Evolutionary conservation across 1,284 basidiomycete species (phyloP).

Genomic region (Serendipita sp.): DNA sequence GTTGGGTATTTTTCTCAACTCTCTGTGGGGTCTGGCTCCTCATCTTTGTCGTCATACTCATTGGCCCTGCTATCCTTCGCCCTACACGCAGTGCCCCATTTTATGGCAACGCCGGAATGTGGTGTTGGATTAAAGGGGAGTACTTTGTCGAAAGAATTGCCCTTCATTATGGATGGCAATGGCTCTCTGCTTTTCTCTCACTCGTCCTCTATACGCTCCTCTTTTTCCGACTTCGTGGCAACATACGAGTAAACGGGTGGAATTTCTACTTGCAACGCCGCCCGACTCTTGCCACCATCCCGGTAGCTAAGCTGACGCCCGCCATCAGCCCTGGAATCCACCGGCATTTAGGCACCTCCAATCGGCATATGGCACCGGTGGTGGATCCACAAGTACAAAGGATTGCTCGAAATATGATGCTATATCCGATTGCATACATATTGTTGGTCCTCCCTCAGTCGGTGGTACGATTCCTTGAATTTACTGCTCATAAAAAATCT

Average conservation of each 20-base stretch:
- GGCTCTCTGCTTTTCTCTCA: slow-evolving; percentile 22
- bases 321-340: not conserved
- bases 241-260: slow-evolving; percentile 16
- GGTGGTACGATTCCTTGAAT: not conserved
- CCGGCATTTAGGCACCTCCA: not conserved
- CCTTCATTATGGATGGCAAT: slow-evolving; percentile 19
- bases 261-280: not conserved
- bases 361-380: not conserved
- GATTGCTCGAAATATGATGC: not conserved
- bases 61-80: not conserved
- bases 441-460: not conserved
- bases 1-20: not conserved
- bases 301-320: too few relatives aligned
- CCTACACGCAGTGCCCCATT: not conserved
- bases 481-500: not conserved
- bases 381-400: not conserved
- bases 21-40: not conserved
- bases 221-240: slow-evolving; percentile 30
- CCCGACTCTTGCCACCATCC: not conserved
- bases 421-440: not conserved
- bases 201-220: slow-evolving; percentile 25
- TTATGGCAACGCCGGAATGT: not conserved
- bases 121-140: not conserved
- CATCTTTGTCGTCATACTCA: not conserved
- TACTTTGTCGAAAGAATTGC: not conserved